phyloP scores from a whole-genome alignment of 2,329 filamentous ascomycete species.

The Sordariomycetes sp. region DNA sequence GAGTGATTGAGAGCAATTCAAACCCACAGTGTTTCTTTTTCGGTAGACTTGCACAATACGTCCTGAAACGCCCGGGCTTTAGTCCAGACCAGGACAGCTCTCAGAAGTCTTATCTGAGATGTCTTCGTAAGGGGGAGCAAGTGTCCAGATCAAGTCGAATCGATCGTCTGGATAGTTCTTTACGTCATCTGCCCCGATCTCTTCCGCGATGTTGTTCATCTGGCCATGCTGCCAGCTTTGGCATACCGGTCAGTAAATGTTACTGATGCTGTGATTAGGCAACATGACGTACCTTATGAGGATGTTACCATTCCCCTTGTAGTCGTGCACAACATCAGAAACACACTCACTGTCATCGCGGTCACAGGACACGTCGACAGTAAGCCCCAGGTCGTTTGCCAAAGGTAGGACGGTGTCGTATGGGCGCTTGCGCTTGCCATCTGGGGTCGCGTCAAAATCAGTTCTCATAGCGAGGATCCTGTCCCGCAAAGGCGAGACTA shows the following conservation, averaged over 20 bases:
- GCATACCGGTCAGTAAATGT: too few relatives aligned
- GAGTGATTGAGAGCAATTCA: too few relatives aligned
- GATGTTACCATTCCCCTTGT: conserved; percentile 43
- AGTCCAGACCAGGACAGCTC: conserved; percentile 43
- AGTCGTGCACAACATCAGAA: conserved; percentile 34
- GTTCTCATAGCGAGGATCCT: background rate
- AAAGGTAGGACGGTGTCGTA: conserved; percentile 48
- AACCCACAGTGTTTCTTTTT: too few relatives aligned
- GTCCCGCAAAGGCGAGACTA: conserved; percentile 5
- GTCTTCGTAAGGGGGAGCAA: conserved; percentile 36
- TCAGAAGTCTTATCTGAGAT: conserved; percentile 39
- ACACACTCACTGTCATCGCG: conserved; percentile 48
- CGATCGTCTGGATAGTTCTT: conserved; percentile 39
- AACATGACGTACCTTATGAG: conserved; percentile 44
- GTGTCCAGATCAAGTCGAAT: conserved; percentile 49
- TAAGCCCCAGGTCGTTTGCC: conserved; percentile 43
- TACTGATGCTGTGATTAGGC: too few relatives aligned
- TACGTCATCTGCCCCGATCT: conserved; percentile 40
- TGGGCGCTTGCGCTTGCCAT: conserved; percentile 41
- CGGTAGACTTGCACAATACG: too few relatives aligned
- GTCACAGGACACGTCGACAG: conserved; percentile 45
- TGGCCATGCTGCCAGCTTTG: conserved; percentile 52
- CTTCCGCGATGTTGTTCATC: conserved; percentile 40
- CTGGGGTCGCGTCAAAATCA: conserved; percentile 15
- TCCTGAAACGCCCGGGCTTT: too few relatives aligned